Evolutionary conservation across 2,329 filamentous ascomycete species (phyloP).

Genomic region (Aspergillus calidoustus): DNA sequence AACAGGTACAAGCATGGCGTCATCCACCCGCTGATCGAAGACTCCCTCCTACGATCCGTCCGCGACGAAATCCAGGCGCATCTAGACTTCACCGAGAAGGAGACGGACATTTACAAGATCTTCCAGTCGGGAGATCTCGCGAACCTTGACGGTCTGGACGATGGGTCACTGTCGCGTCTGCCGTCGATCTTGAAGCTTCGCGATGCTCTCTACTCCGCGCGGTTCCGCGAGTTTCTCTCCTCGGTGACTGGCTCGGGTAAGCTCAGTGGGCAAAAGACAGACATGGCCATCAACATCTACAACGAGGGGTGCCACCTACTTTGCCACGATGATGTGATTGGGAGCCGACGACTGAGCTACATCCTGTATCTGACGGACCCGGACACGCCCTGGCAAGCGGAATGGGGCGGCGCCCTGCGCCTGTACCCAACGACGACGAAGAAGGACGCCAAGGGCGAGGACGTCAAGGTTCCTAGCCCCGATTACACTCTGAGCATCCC

Average conservation of each 20-base stretch:
- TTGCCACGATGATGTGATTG: conserved; percentile 98
- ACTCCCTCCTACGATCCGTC: conserved; percentile 80
- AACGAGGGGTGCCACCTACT: conserved; percentile 93
- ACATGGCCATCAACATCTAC: conserved; percentile 99
- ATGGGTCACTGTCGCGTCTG: conserved; percentile 80
- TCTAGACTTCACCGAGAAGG: conserved; percentile 95
- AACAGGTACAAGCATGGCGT: conserved; percentile 86
- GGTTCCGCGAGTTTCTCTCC: conserved; percentile 88
- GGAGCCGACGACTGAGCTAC: conserved; percentile 93
- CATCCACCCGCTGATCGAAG: conserved; percentile 79
- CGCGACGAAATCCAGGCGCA: conserved; percentile 87
- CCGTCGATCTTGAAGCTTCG: conserved; percentile 90
- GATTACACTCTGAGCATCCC: conserved; percentile 83
- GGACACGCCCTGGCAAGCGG: conserved; percentile 83
- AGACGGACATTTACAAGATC: conserved; percentile 99
- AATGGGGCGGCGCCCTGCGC: conserved; percentile 91
- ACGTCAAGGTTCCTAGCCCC: conserved; percentile 78
- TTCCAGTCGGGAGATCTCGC: conserved; percentile 97
- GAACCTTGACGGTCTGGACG: conserved; percentile 91
- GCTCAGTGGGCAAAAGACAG: conserved; percentile 89
- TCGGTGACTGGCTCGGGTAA: conserved; percentile 83
- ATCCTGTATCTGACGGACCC: conserved; percentile 96
- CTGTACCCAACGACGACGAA: conserved; percentile 75
- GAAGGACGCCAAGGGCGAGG: conserved; percentile 70
- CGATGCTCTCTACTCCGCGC: conserved; percentile 88